These are phyloP conservation scores for Sclerotinia glacialis DNA, from an alignment of 2,329 filamentous ascomycete species.

Conservation along the genomic window DNA sequence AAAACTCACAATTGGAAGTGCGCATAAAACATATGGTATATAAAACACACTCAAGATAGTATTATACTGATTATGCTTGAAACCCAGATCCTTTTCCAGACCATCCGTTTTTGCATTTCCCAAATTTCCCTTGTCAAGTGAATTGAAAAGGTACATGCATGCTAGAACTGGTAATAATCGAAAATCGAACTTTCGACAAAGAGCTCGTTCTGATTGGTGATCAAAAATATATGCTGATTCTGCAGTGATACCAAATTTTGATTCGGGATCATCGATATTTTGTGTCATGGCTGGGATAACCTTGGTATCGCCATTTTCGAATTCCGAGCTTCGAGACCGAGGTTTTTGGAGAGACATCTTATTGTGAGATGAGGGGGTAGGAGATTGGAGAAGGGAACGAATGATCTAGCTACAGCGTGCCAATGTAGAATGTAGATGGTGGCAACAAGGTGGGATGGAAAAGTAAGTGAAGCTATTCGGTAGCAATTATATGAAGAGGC, in stretches of 20 bases:
- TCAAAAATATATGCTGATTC: slow-evolving; percentile 6
- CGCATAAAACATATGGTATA: slow-evolving; percentile 69
- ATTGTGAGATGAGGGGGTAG: neutral
- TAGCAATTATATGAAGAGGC: neutral
- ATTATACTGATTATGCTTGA: slow-evolving; percentile 65
- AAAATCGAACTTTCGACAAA: slow-evolving; percentile 45
- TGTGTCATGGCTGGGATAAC: neutral
- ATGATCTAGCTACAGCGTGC: neutral
- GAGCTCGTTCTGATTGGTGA: slow-evolving; percentile 22
- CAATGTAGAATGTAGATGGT: neutral
- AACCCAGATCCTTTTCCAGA: slow-evolving; percentile 50
- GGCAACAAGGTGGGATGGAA: no score
- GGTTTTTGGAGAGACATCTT: neutral
- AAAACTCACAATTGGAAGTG: slow-evolving; percentile 52
- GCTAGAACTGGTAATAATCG: slow-evolving; percentile 45
- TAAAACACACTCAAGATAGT: slow-evolving; percentile 70
- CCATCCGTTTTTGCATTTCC: slow-evolving; percentile 54
- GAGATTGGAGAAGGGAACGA: neutral
- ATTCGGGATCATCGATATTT: slow-evolving; percentile 17
- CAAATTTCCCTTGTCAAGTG: slow-evolving; percentile 51
- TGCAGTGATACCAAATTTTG: neutral
- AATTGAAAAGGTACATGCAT: slow-evolving; percentile 46
- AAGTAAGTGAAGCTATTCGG: neutral
- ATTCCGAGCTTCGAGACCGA: neutral
- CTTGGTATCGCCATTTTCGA: slow-evolving; percentile 2